phyloP scores from a whole-genome alignment of 2,329 filamentous ascomycete species.

The Exophiala aquamarina region DNA sequence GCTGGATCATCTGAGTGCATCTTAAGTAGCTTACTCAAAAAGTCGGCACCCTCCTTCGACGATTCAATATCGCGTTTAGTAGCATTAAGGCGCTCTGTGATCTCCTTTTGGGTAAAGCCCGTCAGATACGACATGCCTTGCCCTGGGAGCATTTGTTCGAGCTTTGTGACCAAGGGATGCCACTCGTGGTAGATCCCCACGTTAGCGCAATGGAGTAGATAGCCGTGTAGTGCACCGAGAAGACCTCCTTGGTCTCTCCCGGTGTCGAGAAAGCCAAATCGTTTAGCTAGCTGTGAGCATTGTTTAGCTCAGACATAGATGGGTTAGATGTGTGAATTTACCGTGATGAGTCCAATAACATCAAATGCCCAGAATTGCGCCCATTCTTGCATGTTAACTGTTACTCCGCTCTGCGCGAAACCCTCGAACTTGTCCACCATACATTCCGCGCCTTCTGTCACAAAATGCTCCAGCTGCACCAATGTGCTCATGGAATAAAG shows the following conservation, averaged over 20 bases:
- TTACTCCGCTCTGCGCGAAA: constrained; percentile 32
- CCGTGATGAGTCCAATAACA: constrained; percentile 35
- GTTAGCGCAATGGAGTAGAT: constrained; percentile 38
- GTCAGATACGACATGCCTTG: constrained; percentile 34
- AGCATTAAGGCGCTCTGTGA: constrained; percentile 15
- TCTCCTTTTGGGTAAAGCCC: constrained; percentile 33
- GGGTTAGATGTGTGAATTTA: too few relatives aligned
- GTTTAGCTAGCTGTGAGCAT: constrained; percentile 34
- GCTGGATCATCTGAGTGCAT: constrained; percentile 20
- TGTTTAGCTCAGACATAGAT: too few relatives aligned
- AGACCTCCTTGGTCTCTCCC: constrained; percentile 34
- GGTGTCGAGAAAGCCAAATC: constrained; percentile 33
- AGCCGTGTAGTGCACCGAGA: constrained; percentile 36
- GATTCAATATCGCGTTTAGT: background rate
- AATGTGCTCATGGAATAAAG: constrained; percentile 45
- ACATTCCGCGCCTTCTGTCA: constrained; percentile 67
- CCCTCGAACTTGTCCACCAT: constrained; percentile 24
- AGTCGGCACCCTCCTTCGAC: constrained; percentile 29
- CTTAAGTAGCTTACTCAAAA: constrained; percentile 43
- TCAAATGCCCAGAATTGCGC: constrained; percentile 42
- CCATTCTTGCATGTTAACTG: constrained; percentile 34
- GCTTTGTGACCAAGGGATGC: constrained; percentile 36
- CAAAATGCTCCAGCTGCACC: constrained; percentile 61
- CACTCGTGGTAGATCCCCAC: constrained; percentile 43
- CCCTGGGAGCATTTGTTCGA: constrained; percentile 30